Evolutionary conservation across 2,329 filamentous ascomycete genomes (phyloP).

Genomic region (Aciculosporium take): DNA sequence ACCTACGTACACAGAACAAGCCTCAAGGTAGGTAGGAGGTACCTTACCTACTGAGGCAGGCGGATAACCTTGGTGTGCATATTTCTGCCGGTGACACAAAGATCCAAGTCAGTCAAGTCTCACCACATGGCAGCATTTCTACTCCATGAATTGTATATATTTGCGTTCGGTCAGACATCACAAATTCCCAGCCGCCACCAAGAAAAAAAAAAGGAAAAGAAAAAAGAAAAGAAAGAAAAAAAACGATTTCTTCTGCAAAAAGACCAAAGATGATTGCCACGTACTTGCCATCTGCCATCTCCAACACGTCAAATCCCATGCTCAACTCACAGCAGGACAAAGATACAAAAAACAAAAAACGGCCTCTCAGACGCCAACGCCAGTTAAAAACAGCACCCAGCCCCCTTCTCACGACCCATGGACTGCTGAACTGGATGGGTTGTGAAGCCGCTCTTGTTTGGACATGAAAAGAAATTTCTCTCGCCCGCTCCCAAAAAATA

Average conservation of each 20-base stretch:
- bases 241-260: background rate
- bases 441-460: background rate
- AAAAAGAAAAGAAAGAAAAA: background rate
- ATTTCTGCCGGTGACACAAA: too few relatives aligned
- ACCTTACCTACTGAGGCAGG: too few relatives aligned
- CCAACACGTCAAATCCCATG: conserved; percentile 1
- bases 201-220: background rate
- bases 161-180: too few relatives aligned
- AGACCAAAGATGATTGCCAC: too few relatives aligned
- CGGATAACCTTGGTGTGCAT: too few relatives aligned
- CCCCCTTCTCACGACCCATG: conserved; percentile 12
- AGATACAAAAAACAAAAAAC: background rate
- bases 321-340: background rate
- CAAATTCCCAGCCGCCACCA: background rate
- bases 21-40: too few relatives aligned
- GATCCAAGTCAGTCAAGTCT: too few relatives aligned
- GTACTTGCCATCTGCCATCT: background rate
- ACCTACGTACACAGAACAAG: too few relatives aligned
- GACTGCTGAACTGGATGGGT: background rate
- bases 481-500: conserved; percentile 2
- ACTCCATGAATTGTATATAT: too few relatives aligned
- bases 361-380: conserved; percentile 19
- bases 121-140: too few relatives aligned
- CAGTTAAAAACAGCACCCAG: too few relatives aligned
- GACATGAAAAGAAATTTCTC: background rate